Conservation (phyloP, 1,284 basidiomycete genomes). For the Ustilago hordei region DNA sequence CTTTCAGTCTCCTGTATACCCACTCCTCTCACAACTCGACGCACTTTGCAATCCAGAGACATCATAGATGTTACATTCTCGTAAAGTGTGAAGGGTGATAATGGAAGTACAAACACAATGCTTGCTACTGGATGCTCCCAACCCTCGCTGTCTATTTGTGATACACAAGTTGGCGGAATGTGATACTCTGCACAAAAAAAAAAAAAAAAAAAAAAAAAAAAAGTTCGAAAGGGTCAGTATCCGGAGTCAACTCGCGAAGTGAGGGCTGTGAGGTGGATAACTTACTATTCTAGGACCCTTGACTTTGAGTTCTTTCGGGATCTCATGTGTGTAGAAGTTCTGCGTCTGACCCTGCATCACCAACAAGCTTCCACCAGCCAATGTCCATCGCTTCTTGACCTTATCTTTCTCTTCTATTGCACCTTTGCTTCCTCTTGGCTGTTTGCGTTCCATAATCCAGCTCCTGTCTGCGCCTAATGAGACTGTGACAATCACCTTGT, state of each 20-base stretch:
- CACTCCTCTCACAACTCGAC: neutral
- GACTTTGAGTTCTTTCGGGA: conserved; percentile 60
- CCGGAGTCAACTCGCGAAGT: too few species aligned
- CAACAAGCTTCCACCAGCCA: conserved; percentile 72
- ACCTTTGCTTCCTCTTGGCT: conserved; percentile 10
- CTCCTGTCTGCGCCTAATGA: conserved; percentile 72
- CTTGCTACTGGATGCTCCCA: neutral
- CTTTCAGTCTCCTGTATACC: neutral
- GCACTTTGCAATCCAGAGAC: neutral
- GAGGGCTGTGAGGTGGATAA: neutral
- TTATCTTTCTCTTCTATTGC: neutral
- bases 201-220: too few species aligned
- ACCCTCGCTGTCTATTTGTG: conserved; percentile 8
- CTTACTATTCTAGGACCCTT: conserved; percentile 54
- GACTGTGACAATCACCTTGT: conserved; percentile 73
- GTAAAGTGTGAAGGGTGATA: neutral
- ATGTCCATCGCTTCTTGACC: conserved; percentile 66
- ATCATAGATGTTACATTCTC: neutral
- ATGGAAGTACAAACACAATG: neutral
- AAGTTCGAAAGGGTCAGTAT: neutral
- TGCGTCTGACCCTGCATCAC: conserved; percentile 74
- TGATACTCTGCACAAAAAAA: conserved; percentile 40
- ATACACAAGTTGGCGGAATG: conserved; percentile 54
- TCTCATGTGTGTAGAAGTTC: conserved; percentile 72
- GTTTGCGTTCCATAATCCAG: conserved; percentile 71